These are phyloP conservation scores for Geotrichum carabidarum DNA, from an alignment of 1,139 yeast species.

Conservation along the genomic window DNA sequence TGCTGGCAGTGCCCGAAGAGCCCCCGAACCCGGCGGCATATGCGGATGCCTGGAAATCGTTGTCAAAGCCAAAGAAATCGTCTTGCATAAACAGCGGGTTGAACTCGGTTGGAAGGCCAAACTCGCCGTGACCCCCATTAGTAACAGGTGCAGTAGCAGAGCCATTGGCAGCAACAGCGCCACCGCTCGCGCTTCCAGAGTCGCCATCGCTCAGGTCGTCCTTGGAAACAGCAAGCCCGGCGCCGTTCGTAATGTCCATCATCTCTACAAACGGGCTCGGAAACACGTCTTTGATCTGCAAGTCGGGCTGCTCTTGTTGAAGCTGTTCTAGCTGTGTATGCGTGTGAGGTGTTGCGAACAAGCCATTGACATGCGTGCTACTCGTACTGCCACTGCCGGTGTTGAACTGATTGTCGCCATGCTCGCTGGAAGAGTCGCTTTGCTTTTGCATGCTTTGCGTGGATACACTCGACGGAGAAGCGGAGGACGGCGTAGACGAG, in stretches of 20 bases:
- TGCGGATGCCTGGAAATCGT: too few relatives aligned
- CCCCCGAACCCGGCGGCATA: too few relatives aligned
- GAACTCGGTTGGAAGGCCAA: neutral
- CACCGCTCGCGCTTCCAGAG: neutral
- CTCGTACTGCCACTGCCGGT: neutral
- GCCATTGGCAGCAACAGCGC: too few relatives aligned
- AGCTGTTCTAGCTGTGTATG: conserved; percentile 1
- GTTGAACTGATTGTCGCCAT: neutral
- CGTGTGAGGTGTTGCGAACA: neutral
- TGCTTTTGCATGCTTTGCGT: neutral
- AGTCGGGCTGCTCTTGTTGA: neutral
- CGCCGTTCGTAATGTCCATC: too few relatives aligned
- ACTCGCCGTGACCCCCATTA: neutral
- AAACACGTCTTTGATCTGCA: conserved; percentile 12
- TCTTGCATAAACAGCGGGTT: neutral
- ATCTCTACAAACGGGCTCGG: conserved; percentile 10
- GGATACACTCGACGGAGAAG: neutral
- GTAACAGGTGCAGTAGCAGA: neutral
- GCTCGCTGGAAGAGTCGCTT: neutral
- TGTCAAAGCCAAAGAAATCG: neutral
- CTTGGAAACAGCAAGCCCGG: too few relatives aligned
- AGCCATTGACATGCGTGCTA: neutral
- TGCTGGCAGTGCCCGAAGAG: too few relatives aligned
- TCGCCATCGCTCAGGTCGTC: neutral
- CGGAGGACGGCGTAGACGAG: conserved; percentile 3